A percentile compares a stretch with the other conserved stretches of the same genome.
Evolutionary conservation across 1,139 yeast species (phyloP).

Genomic region (Schizosaccharomyces versatilis): DNA sequence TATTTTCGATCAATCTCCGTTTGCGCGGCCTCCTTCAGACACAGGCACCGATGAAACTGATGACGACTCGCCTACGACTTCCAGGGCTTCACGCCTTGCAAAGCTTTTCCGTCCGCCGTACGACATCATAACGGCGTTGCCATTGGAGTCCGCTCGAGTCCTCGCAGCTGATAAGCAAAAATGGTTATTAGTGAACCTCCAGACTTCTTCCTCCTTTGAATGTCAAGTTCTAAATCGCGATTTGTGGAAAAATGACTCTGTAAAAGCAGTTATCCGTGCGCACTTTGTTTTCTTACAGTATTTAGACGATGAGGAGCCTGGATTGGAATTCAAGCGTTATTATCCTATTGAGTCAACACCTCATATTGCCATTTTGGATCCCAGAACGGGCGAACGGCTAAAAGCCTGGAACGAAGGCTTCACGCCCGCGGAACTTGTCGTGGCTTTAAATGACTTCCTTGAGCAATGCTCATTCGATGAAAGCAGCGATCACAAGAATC

Average conservation of each 20-base stretch:
- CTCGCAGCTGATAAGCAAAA: conserved; percentile 42
- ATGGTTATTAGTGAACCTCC: conserved; percentile 78
- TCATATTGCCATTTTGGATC: conserved; percentile 79
- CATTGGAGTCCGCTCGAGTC: conserved; percentile 45
- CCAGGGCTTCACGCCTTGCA: conserved; percentile 48
- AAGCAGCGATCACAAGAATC: conserved; percentile 35
- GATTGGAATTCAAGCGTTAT: conserved; percentile 51
- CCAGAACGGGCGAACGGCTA: conserved; percentile 81
- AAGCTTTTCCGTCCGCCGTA: conserved; percentile 78
- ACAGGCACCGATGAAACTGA: conserved; percentile 14
- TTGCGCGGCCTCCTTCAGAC: conserved; percentile 15
- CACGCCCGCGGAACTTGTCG: conserved; percentile 11
- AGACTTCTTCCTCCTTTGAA: conserved; percentile 60
- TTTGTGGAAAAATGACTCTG: conserved; percentile 57
- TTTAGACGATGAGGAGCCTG: conserved; percentile 31
- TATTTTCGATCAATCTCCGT: conserved; percentile 11
- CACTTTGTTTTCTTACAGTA: conserved; percentile 56
- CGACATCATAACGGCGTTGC: conserved; percentile 49
- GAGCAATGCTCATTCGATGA: conserved; percentile 44
- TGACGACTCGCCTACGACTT: conserved; percentile 5
- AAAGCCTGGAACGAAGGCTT: conserved; percentile 38
- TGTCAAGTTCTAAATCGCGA: conserved; percentile 85
- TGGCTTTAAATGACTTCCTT: conserved; percentile 24
- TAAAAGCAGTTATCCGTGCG: conserved; percentile 41
- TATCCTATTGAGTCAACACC: conserved; percentile 61